Conservation (phyloP, 257 asterid genomes). For the Echites panduratus region DNA sequence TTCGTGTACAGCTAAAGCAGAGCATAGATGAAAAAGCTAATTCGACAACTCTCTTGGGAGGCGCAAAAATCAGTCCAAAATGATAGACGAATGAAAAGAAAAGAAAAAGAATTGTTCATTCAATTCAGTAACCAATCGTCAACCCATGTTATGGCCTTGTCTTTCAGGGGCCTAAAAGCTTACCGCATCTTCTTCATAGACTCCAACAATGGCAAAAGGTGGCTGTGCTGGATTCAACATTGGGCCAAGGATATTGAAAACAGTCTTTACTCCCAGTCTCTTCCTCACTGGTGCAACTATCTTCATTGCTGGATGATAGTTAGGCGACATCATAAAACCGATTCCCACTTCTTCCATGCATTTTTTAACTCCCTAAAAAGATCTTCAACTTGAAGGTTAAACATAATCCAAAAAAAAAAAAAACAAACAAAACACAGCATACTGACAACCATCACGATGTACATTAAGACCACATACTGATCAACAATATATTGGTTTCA, state of each 20-base stretch:
- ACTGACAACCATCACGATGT: background rate
- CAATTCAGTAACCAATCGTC: too few species aligned
- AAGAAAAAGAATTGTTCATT: too few species aligned
- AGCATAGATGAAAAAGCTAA: background rate
- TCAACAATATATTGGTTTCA: background rate
- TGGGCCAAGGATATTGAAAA: constrained; percentile 70
- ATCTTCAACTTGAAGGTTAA: background rate
- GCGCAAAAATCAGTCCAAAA: background rate
- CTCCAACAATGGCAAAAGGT: constrained; percentile 75
- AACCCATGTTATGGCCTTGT: too few species aligned
- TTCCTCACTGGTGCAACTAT: constrained; percentile 70
- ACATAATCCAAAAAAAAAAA: constrained; percentile 2
- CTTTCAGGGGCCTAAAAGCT: background rate
- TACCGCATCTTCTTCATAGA: constrained; percentile 61
- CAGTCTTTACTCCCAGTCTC: constrained; percentile 68
- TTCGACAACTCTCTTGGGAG: background rate
- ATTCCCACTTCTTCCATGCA: constrained; percentile 75
- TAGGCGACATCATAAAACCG: constrained; percentile 86
- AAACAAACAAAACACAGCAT: background rate
- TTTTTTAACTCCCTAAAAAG: constrained; percentile 48
- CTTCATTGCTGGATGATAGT: constrained; percentile 82
- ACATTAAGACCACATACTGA: too few species aligned
- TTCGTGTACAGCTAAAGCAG: background rate
- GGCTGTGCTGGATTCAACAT: constrained; percentile 75
- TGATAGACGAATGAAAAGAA: background rate